Evolutionary conservation across 169 alveolate genomes (phyloP).

Genomic region (Cryptosporidium parvum): DNA sequence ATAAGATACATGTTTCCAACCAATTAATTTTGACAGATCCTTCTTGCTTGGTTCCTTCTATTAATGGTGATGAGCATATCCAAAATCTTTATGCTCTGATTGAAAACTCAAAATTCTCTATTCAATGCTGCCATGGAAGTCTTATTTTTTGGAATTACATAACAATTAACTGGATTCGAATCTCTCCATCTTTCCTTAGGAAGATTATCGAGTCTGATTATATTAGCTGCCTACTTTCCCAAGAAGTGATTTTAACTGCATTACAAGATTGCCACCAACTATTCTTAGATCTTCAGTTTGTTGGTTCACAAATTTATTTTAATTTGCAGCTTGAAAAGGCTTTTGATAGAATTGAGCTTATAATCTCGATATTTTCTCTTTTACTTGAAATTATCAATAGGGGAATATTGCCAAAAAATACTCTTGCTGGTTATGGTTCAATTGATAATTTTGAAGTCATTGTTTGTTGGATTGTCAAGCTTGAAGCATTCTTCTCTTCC

Average conservation of each 20-base stretch:
- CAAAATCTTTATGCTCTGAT: constrained; percentile 33
- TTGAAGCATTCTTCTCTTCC: constrained; percentile 38
- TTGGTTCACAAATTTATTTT: constrained; percentile 5
- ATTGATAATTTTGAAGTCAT: constrained; percentile 52
- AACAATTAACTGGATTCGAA: constrained; percentile 46
- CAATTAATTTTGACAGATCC: background rate
- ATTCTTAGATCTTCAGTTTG: constrained; percentile 21
- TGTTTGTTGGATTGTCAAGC: constrained; percentile 32
- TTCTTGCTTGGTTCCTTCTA: constrained; percentile 43
- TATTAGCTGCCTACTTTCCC: constrained; percentile 24
- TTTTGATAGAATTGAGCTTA: constrained; percentile 13
- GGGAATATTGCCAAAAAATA: constrained; percentile 50
- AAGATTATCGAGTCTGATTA: constrained; percentile 57
- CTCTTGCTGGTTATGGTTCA: constrained; percentile 72
- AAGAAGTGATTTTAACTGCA: constrained; percentile 11
- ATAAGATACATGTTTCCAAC: constrained; percentile 10
- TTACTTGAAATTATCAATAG: constrained; percentile 33
- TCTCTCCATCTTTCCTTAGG: constrained; percentile 55
- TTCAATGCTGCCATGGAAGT: constrained; percentile 27
- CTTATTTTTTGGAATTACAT: constrained; percentile 63
- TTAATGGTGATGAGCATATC: constrained; percentile 51
- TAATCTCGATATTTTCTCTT: constrained; percentile 55
- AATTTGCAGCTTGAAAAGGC: constrained; percentile 15
- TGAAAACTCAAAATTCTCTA: constrained; percentile 8
- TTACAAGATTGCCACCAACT: constrained; percentile 18